Evolutionary conservation across 768 basidiomycete genomes (phyloP).

Genomic region (Pleurotus sapidus): DNA sequence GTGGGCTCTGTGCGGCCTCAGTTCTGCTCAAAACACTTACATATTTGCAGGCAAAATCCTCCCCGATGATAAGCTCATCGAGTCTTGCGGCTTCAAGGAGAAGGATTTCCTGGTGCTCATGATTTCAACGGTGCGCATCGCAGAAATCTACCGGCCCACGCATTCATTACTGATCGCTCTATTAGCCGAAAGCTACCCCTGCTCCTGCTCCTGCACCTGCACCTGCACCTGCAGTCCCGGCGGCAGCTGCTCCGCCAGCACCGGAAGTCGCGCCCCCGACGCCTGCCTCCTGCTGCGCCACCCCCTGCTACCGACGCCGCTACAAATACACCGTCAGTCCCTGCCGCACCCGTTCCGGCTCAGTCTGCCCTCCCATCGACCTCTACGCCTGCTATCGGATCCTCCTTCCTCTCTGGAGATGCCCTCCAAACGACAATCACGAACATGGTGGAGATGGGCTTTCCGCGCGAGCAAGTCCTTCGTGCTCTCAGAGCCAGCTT

Average conservation of each 20-base stretch:
- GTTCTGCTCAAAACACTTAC: background rate
- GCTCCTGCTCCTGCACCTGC: constrained; percentile 16
- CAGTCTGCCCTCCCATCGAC: constrained; percentile 32
- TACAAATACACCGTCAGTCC: constrained; percentile 27
- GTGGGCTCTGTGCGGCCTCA: constrained; percentile 35
- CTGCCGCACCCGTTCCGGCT: constrained; percentile 27
- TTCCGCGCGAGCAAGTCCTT: constrained; percentile 78
- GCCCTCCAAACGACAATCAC: constrained; percentile 74
- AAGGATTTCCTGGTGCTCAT: constrained; percentile 99
- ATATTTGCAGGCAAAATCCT: constrained; percentile 79
- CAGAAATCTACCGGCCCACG: background rate
- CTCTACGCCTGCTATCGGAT: constrained; percentile 34
- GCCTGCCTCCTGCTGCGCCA: constrained; percentile 22
- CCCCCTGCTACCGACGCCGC: constrained; percentile 20
- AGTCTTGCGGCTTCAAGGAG: constrained; percentile 90
- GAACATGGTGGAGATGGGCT: constrained; percentile 95
- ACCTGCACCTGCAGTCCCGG: constrained; percentile 26
- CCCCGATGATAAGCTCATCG: constrained; percentile 82
- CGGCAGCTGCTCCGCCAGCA: constrained; percentile 24
- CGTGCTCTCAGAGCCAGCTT: constrained; percentile 88
- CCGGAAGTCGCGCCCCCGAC: constrained; percentile 20
- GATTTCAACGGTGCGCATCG: constrained; percentile 80
- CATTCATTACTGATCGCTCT: background rate
- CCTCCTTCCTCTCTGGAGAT: constrained; percentile 74
- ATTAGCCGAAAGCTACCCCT: constrained; percentile 58